Evolutionary conservation across 1,284 basidiomycete species (phyloP), one percentile per base, ranked within the genome.

Genomic region (Spongispora temasekensis): DNA sequence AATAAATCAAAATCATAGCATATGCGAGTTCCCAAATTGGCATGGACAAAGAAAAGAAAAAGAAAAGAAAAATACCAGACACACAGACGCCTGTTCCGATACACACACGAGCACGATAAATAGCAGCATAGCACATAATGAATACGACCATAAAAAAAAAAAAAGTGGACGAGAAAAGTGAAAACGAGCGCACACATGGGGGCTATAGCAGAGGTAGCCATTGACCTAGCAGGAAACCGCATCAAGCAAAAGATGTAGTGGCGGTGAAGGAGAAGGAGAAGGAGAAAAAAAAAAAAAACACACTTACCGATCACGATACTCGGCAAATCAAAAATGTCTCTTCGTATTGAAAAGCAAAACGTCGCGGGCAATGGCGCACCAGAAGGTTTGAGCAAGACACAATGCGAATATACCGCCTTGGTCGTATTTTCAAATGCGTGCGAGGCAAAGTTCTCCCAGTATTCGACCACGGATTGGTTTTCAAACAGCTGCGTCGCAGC

Each of bases 361-460:
- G 95, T 90, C 62, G 94, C 88, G 54, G 91, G 91, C 21, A 96
- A 87, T 1, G 89, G 90, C 6, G 88, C 84, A n/a, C 92, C 92
- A 42, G 83, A 84, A 4, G 92, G 91, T 71, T 93, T 94, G 65
- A 94, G 82, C 42, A 98, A 77, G 31, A 94, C 90, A 63, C 93
- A 95, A 70, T 95, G 91, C 65, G 93, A 92, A 76, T 94, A 95
- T 59, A 97, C 93, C n/a, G 93, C 92, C 76, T 94, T 93, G 35
- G 94, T 94, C 56, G 94, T 95, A 76, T 95, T 96, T 77, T 97
- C 95, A 68, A 98, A 98, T 6, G 95, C 95, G 75, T 97, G 94
- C 57, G 89, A 87, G 25, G 93, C 93, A 74, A 97, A 97, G 75
- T 93, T 94, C 76, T 97, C 95, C 90, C 93, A 97, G 76, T 97